These are phyloP conservation scores for Dictyostelium brefeldianum DNA, from an alignment of 78 protist species.

Conservation along the genomic window DNA sequence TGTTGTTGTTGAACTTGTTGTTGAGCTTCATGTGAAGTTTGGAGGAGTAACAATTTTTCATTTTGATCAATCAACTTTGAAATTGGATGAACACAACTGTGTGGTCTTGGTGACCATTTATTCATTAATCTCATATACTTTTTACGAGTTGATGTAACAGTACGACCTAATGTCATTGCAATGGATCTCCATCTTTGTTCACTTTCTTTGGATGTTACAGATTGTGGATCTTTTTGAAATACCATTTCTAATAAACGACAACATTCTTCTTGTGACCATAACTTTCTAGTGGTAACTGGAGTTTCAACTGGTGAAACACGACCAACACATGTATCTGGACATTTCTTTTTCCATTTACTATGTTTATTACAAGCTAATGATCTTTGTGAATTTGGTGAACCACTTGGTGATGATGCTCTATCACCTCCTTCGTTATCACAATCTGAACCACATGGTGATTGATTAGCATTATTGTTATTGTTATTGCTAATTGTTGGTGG, in stretches of 20 bases:
- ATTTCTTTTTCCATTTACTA: conserved; percentile 66
- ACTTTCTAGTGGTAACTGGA: conserved; percentile 56
- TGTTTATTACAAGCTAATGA: conserved; percentile 60
- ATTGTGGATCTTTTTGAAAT: conserved; percentile 76
- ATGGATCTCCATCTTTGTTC: conserved; percentile 69
- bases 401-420: conserved; percentile 10
- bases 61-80: conserved; percentile 60
- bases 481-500: neutral
- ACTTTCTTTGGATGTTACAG: conserved; percentile 60
- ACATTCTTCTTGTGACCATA: conserved; percentile 78
- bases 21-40: conserved; percentile 26
- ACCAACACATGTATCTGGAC: conserved; percentile 72
- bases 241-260: conserved; percentile 55
- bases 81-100: conserved; percentile 52
- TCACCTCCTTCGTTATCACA: neutral
- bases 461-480: too few relatives aligned
- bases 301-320: conserved; percentile 52
- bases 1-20: conserved; percentile 30
- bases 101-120: conserved; percentile 77
- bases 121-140: conserved; percentile 74
- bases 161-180: conserved; percentile 56
- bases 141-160: conserved; percentile 69
- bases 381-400: conserved; percentile 17
- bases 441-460: neutral
- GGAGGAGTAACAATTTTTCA: conserved; percentile 27